These are phyloP conservation scores for Camellia japonica DNA, from an alignment of 148 eudicot species.

Conservation along the genomic window DNA sequence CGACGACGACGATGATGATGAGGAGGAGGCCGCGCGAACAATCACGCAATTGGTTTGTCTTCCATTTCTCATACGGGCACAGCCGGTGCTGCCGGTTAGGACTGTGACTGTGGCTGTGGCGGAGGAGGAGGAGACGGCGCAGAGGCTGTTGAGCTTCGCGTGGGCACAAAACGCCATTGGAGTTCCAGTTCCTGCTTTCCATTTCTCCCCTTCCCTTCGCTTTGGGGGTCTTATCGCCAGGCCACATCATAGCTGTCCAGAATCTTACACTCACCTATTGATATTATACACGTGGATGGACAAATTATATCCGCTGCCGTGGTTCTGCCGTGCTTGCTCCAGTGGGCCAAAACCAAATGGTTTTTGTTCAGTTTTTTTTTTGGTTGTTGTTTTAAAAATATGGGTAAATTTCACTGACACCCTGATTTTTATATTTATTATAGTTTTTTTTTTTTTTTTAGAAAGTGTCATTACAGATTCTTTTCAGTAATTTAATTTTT, in stretches of 20 bases:
- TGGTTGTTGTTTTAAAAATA: too few relatives aligned
- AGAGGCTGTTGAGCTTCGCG: slow-evolving; percentile 8
- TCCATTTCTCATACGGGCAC: neutral
- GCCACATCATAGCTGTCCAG: slow-evolving; percentile 7
- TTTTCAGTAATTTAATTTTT: too few relatives aligned
- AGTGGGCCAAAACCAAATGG: too few relatives aligned
- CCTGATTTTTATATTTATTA: too few relatives aligned
- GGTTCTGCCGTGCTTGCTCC: too few relatives aligned
- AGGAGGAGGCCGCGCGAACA: neutral
- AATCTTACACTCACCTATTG: neutral
- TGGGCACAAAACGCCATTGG: slow-evolving; percentile 12
- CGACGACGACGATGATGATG: neutral
- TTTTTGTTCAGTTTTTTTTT: too few relatives aligned
- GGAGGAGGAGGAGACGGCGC: neutral
- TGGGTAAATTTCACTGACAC: too few relatives aligned
- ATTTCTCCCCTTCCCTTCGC: neutral
- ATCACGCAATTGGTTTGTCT: neutral
- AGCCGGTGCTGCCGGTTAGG: neutral
- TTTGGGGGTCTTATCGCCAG: slow-evolving; percentile 1
- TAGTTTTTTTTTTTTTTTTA: too few relatives aligned
- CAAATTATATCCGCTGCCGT: too few relatives aligned
- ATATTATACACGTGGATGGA: neutral
- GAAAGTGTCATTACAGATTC: too few relatives aligned
- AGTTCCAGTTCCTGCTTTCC: neutral
- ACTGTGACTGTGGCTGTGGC: neutral